These are phyloP conservation scores for Candida andamanensis DNA, from an alignment of 805 yeast species.

Conservation along the genomic window DNA sequence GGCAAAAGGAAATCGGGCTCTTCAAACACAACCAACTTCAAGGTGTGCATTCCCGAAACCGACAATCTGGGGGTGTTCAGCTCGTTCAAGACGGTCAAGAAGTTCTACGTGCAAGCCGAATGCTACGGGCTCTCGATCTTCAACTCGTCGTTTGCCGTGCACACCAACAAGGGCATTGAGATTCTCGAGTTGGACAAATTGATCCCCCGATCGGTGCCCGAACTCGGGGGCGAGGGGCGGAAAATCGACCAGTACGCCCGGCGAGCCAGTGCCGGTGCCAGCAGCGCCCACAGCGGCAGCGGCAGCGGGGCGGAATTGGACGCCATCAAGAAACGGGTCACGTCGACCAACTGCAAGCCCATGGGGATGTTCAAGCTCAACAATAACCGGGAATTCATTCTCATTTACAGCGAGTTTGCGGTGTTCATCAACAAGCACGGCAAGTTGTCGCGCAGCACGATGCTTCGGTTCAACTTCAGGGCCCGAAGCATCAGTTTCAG, in stretches of 20 bases:
- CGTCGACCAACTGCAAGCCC: conserved; percentile 42
- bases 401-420: conserved; percentile 70
- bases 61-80: conserved; percentile 48
- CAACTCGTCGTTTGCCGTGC: conserved; percentile 61
- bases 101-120: conserved; percentile 51
- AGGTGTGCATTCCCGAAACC: conserved; percentile 52
- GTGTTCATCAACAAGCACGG: conserved; percentile 60
- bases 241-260: conserved; percentile 27
- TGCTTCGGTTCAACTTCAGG: conserved; percentile 39
- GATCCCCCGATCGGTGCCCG: conserved; percentile 56
- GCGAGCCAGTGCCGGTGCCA: conserved; percentile 8
- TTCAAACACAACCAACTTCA: conserved; percentile 45
- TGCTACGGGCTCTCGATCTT: conserved; percentile 58
- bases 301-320: conserved; percentile 22
- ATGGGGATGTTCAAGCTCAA: conserved; percentile 60
- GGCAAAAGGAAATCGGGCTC: conserved; percentile 47
- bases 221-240: conserved; percentile 19
- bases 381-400: conserved; percentile 47
- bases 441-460: conserved; percentile 40
- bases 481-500: conserved; percentile 32
- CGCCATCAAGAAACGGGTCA: conserved; percentile 34
- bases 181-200: conserved; percentile 55
- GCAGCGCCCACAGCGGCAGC: neutral
- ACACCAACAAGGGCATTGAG: conserved; percentile 63
- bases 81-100: conserved; percentile 33